A percentile compares a stretch with the other conserved stretches of the same genome.
Conservation (phyloP, 2,329 filamentous ascomycete genomes). For the Aspergillus fumigatiaffinis region DNA sequence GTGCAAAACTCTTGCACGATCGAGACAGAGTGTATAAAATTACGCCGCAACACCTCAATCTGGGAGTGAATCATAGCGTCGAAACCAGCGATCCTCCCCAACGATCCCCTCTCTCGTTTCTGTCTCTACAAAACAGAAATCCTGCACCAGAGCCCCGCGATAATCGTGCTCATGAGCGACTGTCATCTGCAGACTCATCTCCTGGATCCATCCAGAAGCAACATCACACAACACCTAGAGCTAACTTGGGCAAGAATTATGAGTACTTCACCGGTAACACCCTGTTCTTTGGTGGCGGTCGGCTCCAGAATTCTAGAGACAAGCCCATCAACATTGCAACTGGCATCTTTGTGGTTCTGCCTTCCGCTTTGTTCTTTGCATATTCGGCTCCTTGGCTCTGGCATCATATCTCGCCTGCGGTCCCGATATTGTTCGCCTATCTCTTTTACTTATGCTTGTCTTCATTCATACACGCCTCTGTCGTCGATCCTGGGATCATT, state of each 20-base stretch:
- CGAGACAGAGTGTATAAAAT: constrained; percentile 36
- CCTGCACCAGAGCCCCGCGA: constrained; percentile 50
- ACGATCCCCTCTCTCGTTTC: constrained; percentile 74
- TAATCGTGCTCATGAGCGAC: constrained; percentile 69
- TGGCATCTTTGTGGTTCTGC: constrained; percentile 72
- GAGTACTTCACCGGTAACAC: constrained; percentile 95
- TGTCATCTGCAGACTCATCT: constrained; percentile 76
- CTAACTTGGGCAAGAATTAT: constrained; percentile 66
- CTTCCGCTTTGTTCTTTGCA: constrained; percentile 75
- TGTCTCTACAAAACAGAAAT: constrained; percentile 55
- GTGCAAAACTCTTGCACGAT: constrained; percentile 69
- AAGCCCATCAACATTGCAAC: constrained; percentile 87
- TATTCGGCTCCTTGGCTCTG: constrained; percentile 75
- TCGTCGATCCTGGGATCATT: constrained; percentile 87
- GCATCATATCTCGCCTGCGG: constrained; percentile 78
- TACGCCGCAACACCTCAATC: constrained; percentile 48
- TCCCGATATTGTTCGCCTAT: constrained; percentile 88
- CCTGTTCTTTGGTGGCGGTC: constrained; percentile 78
- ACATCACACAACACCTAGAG: constrained; percentile 25
- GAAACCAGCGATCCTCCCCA: constrained; percentile 56
- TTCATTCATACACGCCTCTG: constrained; percentile 89
- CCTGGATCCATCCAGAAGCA: constrained; percentile 59
- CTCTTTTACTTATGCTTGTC: constrained; percentile 86
- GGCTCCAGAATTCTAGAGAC: constrained; percentile 82
- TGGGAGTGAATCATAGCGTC: constrained; percentile 56